Conservation (phyloP, 2,329 filamentous ascomycete species). For the Neurospora sp. region DNA sequence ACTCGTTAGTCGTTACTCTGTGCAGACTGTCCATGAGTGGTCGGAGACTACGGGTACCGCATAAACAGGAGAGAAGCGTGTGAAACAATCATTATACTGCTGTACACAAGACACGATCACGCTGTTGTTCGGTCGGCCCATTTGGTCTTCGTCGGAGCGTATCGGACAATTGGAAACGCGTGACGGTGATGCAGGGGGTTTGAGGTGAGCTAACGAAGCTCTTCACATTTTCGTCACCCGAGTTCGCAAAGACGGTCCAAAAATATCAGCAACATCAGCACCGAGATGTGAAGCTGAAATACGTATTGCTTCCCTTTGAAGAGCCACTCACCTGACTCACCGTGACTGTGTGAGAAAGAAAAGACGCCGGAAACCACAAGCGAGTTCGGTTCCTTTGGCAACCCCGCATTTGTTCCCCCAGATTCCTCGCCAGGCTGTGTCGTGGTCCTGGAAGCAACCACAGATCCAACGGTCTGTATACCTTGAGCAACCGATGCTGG, state of each 20-base stretch:
- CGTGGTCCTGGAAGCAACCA: too few relatives aligned
- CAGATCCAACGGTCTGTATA: neutral
- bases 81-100: neutral
- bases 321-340: neutral
- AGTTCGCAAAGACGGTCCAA: neutral
- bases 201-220: neutral
- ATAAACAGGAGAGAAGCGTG: neutral
- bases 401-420: neutral
- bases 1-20: neutral
- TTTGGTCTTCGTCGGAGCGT: neutral
- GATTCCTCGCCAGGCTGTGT: neutral
- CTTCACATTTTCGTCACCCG: neutral
- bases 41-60: neutral
- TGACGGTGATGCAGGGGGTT: neutral
- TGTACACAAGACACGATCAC: neutral
- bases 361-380: neutral
- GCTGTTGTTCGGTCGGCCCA: neutral
- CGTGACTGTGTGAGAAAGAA: neutral
- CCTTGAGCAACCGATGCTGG: neutral
- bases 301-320: neutral
- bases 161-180: neutral
- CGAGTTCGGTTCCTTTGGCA: neutral
- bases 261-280: neutral
- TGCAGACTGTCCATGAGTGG: neutral
- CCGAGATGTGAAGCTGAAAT: neutral